A percentile compares a stretch with the other conserved stretches of the same genome.
Conservation (phyloP, 345 rosid species). For the Syzygium aqueum region DNA sequence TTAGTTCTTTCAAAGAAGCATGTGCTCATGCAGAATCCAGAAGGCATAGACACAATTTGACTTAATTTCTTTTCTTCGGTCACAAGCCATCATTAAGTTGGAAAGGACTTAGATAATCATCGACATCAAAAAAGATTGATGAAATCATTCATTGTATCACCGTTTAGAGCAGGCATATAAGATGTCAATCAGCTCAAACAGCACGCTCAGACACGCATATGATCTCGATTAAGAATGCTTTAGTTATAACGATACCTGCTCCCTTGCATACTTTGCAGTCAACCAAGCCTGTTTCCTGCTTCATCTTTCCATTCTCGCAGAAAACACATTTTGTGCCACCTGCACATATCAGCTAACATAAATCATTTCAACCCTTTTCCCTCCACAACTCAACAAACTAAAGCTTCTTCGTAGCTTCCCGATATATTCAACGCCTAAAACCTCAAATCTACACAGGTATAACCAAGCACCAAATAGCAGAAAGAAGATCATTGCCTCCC, state of each 20-base stretch:
- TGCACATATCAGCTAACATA: conserved; percentile 8
- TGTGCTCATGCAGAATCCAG: not conserved
- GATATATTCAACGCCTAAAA: not conserved
- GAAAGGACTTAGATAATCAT: not conserved
- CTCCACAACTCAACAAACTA: not conserved
- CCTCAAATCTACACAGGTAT: not conserved
- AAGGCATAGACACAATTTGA: not conserved
- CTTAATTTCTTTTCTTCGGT: not conserved
- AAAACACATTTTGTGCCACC: conserved; percentile 95
- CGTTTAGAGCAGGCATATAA: not conserved
- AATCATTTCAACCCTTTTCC: not conserved
- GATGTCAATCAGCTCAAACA: not conserved
- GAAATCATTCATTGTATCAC: not conserved
- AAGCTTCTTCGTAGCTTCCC: not conserved
- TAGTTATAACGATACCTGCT: conserved; percentile 43
- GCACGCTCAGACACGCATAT: not conserved
- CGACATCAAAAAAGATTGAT: not conserved
- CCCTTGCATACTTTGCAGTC: conserved; percentile 88
- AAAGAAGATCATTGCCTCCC: not conserved
- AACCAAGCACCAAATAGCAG: not conserved
- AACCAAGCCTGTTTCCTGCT: conserved; percentile 59
- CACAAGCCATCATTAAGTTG: not conserved
- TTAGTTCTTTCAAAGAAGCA: not conserved
- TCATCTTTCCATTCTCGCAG: conserved; percentile 78
- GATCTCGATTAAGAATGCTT: not conserved